Percentiles rank a stretch among this genome's conserved stretches.
These are phyloP conservation scores for Epichloe typhina DNA, from an alignment of 2,329 filamentous ascomycete genomes.

Conservation along the genomic window DNA sequence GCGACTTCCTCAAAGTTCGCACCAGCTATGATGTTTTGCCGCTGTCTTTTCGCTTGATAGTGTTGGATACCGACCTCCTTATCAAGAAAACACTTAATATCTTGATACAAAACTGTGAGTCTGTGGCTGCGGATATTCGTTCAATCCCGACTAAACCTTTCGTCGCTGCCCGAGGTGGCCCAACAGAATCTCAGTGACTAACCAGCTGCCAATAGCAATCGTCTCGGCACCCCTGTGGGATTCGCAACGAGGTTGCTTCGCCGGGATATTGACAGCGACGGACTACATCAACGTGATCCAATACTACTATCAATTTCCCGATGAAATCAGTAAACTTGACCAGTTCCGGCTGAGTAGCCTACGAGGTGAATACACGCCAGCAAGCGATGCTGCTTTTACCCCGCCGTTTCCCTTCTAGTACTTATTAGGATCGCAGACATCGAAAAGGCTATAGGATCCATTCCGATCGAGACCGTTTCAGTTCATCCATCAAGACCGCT, in stretches of 20 bases:
- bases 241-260: slow-evolving; percentile 82
- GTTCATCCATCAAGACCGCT: slow-evolving; percentile 81
- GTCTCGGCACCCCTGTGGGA: slow-evolving; percentile 97
- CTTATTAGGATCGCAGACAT: slow-evolving; percentile 50
- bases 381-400: background rate
- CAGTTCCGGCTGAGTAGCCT: slow-evolving; percentile 88
- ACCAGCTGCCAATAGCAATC: slow-evolving; percentile 49
- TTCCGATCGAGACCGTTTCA: slow-evolving; percentile 88
- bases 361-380: slow-evolving; percentile 48
- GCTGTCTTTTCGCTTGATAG: slow-evolving; percentile 86
- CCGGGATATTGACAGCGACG: slow-evolving; percentile 84
- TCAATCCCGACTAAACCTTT: background rate
- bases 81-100: slow-evolving; percentile 97
- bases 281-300: slow-evolving; percentile 99
- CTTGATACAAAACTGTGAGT: slow-evolving; percentile 80
- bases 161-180: background rate
- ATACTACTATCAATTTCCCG: slow-evolving; percentile 96
- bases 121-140: background rate
- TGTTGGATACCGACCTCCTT: slow-evolving; percentile 86
- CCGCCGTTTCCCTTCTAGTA: background rate
- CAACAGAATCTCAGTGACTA: background rate
- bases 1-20: slow-evolving; percentile 89
- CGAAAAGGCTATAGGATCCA: slow-evolving; percentile 83
- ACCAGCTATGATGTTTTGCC: slow-evolving; percentile 97
- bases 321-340: slow-evolving; percentile 78